A percentile compares a stretch with the other conserved stretches of the same genome.
Evolutionary conservation across 768 basidiomycete species (phyloP).

Genomic region (Coprinopsis cinerea): DNA sequence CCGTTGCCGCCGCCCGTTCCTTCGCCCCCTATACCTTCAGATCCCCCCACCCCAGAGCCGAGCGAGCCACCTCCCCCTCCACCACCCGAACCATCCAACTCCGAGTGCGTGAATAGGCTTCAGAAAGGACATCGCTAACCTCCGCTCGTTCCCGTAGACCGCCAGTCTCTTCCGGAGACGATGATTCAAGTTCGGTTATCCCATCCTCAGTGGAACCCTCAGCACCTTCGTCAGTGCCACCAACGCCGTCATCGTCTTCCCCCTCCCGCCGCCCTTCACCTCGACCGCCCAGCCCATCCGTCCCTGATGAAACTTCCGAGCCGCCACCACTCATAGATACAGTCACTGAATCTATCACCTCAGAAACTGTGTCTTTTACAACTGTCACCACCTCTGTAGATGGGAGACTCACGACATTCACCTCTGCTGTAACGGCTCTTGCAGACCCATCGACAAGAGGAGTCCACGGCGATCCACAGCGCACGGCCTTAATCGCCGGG

Average conservation of each 20-base stretch:
- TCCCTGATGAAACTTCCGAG: neutral
- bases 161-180: neutral
- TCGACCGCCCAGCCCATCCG: neutral
- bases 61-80: neutral
- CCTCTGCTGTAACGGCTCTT: neutral
- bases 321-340: neutral
- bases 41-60: neutral
- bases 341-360: neutral
- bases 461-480: neutral
- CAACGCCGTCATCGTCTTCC: neutral
- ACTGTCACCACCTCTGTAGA: conserved; percentile 1
- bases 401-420: conserved; percentile 1
- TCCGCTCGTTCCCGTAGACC: neutral
- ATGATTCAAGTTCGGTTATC: neutral
- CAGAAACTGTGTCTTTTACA: conserved; percentile 2
- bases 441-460: neutral
- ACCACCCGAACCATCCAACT: neutral
- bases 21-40: neutral
- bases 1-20: conserved; percentile 11
- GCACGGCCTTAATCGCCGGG: conserved; percentile 15
- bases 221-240: neutral
- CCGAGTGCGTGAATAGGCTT: neutral
- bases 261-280: neutral
- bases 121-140: neutral
- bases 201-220: neutral